Conservation (phyloP, 225 moss, liverwort and hornwort species). For the Polytrichum formosum region DNA sequence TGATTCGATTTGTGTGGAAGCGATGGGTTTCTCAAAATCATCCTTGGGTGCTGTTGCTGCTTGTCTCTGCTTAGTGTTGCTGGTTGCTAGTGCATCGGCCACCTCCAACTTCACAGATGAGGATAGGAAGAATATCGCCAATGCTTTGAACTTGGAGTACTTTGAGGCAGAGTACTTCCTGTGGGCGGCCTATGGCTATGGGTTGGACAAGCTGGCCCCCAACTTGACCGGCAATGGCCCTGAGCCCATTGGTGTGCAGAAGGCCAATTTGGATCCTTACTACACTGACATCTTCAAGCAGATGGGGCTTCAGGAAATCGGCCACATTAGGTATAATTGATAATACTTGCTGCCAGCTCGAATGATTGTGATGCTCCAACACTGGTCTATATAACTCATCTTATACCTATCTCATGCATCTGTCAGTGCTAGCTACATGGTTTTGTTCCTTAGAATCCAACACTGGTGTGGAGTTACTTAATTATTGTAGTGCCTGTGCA, state of each 20-base stretch:
- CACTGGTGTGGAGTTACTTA: no score
- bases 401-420: no score
- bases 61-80: constrained; percentile 1
- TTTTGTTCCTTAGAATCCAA: no score
- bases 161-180: constrained; percentile 72
- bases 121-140: constrained; percentile 17
- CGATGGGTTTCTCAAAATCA: constrained; percentile 1
- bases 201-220: constrained; percentile 44
- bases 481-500: no score
- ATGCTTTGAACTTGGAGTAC: constrained; percentile 78
- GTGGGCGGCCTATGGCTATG: constrained; percentile 44
- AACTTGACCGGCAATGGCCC: constrained; percentile 57
- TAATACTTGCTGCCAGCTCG: no score
- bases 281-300: constrained; percentile 37
- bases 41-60: neutral
- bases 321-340: constrained; percentile 55
- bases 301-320: constrained; percentile 73
- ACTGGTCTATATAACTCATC: no score
- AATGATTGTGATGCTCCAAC: no score
- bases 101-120: neutral
- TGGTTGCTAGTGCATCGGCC: neutral
- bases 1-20: neutral
- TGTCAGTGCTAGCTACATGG: no score
- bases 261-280: constrained; percentile 45
- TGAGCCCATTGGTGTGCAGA: constrained; percentile 50